phyloP scores from a whole-genome alignment of 2,329 filamentous ascomycete genomes.

The Sporothrix euskadiensis region DNA sequence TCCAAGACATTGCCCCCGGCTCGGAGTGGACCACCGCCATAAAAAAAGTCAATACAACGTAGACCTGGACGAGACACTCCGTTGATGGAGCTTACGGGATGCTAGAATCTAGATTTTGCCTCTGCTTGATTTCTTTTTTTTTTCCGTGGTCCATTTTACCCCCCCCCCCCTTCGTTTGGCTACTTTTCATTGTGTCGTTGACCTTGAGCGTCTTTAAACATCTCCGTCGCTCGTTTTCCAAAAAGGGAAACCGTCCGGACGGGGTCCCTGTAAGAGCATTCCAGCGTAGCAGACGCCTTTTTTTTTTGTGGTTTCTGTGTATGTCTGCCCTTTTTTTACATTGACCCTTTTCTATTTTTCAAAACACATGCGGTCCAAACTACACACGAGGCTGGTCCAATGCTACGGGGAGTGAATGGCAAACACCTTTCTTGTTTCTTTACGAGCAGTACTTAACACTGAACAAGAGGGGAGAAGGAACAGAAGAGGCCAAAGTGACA shows the following conservation, averaged over 20 bases:
- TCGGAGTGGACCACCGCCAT: neutral
- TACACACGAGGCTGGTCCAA: neutral
- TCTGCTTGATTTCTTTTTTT: neutral
- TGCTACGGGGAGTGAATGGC: neutral
- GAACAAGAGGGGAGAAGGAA: neutral
- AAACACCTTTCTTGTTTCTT: neutral
- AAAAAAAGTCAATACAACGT: neutral
- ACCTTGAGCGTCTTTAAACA: neutral
- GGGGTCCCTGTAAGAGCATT: neutral
- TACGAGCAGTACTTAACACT: neutral
- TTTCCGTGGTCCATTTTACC: neutral
- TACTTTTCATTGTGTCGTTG: neutral
- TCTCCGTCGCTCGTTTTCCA: conserved; percentile 9
- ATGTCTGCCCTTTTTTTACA: neutral
- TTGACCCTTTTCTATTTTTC: neutral
- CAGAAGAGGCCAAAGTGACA: neutral
- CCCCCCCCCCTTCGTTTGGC: neutral
- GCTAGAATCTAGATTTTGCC: neutral
- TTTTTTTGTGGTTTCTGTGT: neutral
- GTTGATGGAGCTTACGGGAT: neutral
- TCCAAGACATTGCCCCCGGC: conserved; percentile 14
- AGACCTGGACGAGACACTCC: neutral
- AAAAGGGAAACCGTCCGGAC: conserved; percentile 6
- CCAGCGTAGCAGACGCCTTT: neutral
- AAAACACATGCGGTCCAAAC: neutral